A percentile compares a stretch with the other conserved stretches of the same genome.
Evolutionary conservation across 2,329 filamentous ascomycete species (phyloP).

Genomic region (Fusarium compactum): DNA sequence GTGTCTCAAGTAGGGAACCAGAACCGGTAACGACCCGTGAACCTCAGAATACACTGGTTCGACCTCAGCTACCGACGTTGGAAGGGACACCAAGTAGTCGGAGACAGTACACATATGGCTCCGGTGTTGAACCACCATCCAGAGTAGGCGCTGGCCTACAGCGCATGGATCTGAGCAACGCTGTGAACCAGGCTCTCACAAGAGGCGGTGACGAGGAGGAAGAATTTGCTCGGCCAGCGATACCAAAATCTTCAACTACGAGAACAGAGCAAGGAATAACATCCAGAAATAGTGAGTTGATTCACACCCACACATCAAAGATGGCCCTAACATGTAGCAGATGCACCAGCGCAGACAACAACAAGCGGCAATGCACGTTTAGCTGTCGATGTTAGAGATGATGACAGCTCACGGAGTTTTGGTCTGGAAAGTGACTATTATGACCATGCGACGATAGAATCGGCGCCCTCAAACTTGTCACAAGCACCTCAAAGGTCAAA

Average conservation of each 20-base stretch:
- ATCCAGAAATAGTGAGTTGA: conserved; percentile 32
- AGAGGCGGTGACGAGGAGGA: conserved; percentile 35
- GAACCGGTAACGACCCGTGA: conserved; percentile 27
- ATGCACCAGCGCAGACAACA: neutral
- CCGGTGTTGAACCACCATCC: conserved; percentile 52
- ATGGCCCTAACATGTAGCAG: conserved; percentile 17
- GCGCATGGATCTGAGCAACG: conserved; percentile 46
- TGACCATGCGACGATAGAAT: conserved; percentile 54
- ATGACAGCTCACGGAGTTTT: conserved; percentile 53
- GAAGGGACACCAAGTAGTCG: conserved; percentile 53
- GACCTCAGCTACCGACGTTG: conserved; percentile 42
- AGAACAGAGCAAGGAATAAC: conserved; percentile 41
- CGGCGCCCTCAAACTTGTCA: conserved; percentile 42
- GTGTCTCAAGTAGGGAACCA: conserved; percentile 38
- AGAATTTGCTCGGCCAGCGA: conserved; percentile 32
- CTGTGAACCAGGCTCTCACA: conserved; percentile 48
- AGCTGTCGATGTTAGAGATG: conserved; percentile 40
- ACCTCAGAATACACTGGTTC: conserved; percentile 20
- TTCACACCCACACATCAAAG: neutral
- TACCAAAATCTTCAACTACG: conserved; percentile 5
- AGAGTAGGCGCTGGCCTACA: conserved; percentile 41
- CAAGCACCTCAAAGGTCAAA: conserved; percentile 1
- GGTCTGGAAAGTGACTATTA: conserved; percentile 53
- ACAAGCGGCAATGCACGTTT: conserved; percentile 5
- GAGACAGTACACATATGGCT: conserved; percentile 56